Evolutionary conservation across 345 rosid genomes (phyloP).

Genomic region (Ceriops zippeliana): DNA sequence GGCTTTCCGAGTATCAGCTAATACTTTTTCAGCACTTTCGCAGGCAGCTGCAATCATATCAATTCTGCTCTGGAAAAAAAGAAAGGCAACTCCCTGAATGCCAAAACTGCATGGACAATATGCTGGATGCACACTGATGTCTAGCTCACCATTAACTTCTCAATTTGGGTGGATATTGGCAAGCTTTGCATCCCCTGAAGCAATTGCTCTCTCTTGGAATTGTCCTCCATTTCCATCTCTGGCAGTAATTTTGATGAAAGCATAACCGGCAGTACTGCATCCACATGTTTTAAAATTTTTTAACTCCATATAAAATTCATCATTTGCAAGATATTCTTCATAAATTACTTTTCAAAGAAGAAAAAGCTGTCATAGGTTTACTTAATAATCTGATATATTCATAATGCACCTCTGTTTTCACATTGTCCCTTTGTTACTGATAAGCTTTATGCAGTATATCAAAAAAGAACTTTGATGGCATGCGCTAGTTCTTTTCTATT

Average conservation of each 20-base stretch:
- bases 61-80: conserved; percentile 60
- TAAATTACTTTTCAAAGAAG: neutral
- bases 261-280: conserved; percentile 89
- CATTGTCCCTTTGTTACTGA: too few relatives aligned
- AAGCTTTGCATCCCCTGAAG: conserved; percentile 81
- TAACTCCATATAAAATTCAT: neutral
- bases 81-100: conserved; percentile 12
- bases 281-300: conserved; percentile 10
- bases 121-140: neutral
- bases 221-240: conserved; percentile 91
- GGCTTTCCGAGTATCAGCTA: conserved; percentile 85
- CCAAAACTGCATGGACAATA: neutral
- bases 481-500: neutral
- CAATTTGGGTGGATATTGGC: conserved; percentile 66
- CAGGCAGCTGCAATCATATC: conserved; percentile 90
- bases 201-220: conserved; percentile 75
- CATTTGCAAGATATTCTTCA: neutral
- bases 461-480: neutral
- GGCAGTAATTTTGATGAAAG: conserved; percentile 85
- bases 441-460: too few relatives aligned
- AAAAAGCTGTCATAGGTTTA: neutral
- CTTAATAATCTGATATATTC: neutral
- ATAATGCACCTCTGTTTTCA: too few relatives aligned
- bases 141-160: conserved; percentile 62
- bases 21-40: conserved; percentile 81